A percentile compares a stretch with the other conserved stretches of the same genome.
These are phyloP conservation scores for Monosporascus sp. DNA, from an alignment of 2,329 filamentous ascomycete species.

Conservation along the genomic window DNA sequence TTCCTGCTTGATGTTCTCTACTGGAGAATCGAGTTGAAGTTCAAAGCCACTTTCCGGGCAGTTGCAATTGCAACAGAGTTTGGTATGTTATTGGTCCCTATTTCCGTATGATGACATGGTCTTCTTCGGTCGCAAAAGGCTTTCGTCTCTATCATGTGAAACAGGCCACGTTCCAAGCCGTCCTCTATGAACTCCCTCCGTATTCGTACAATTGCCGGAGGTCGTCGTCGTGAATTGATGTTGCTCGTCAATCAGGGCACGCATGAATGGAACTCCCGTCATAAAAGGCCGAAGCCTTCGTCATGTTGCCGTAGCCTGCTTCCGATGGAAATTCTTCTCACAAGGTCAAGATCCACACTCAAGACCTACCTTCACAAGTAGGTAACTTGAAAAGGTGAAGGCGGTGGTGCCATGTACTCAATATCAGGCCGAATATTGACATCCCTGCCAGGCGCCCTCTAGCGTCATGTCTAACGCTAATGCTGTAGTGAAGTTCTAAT, in stretches of 20 bases:
- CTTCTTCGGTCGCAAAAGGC: too few species aligned
- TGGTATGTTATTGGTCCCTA: too few species aligned
- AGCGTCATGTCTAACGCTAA: too few species aligned
- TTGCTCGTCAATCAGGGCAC: not conserved
- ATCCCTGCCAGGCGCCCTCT: too few species aligned
- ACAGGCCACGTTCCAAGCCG: not conserved
- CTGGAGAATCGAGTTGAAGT: not conserved
- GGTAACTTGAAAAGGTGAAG: too few species aligned
- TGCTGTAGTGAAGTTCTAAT: too few species aligned
- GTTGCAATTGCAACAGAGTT: too few species aligned
- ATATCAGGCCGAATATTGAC: too few species aligned
- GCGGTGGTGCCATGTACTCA: too few species aligned
- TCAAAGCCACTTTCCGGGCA: too few species aligned
- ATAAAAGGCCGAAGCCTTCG: not conserved
- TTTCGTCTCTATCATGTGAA: too few species aligned
- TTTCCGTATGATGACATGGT: too few species aligned
- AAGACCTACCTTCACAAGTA: not conserved
- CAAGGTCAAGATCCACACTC: not conserved
- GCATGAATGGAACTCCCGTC: not conserved
- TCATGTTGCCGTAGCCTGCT: not conserved
- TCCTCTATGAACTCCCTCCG: not conserved
- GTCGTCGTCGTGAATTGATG: not conserved
- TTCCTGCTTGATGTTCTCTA: not conserved
- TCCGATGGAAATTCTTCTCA: not conserved
- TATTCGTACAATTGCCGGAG: not conserved